Percentiles rank a stretch among this genome's conserved stretches.
phyloP scores from a whole-genome alignment of 148 eudicot genomes.

The Rhododendron molle region DNA sequence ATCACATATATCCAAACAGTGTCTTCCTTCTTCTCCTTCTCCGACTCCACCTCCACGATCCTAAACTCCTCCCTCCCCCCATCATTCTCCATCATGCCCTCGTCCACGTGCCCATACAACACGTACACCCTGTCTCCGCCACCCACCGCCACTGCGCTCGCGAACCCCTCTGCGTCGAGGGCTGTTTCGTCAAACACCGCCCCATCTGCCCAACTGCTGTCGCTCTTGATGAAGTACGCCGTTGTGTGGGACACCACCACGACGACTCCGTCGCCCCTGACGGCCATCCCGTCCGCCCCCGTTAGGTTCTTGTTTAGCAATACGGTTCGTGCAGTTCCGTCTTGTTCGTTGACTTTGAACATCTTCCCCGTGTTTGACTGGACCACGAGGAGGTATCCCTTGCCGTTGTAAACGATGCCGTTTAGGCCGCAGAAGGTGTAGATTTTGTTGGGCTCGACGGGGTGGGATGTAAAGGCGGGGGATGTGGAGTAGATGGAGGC shows the following conservation, averaged over 20 bases:
- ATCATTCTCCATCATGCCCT: constrained; percentile 57
- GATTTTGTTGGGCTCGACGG: constrained; percentile 28
- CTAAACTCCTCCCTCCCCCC: constrained; percentile 54
- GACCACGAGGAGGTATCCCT: constrained; percentile 60
- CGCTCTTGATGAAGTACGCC: constrained; percentile 62
- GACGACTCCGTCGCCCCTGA: constrained; percentile 60
- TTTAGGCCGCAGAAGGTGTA: constrained; percentile 55
- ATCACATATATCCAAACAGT: constrained; percentile 59
- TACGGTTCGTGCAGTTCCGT: constrained; percentile 55
- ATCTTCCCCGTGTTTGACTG: constrained; percentile 78
- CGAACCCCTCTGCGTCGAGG: constrained; percentile 56
- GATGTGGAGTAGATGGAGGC: constrained; percentile 58
- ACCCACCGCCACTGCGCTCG: constrained; percentile 56
- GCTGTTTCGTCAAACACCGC: constrained; percentile 72
- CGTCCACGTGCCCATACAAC: constrained; percentile 70
- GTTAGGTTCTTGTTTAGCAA: constrained; percentile 39
- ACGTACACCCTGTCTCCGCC: constrained; percentile 70
- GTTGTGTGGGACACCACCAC: constrained; percentile 45
- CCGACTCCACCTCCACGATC: constrained; percentile 54
- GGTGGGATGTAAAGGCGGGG: constrained; percentile 26
- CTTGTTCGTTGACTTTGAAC: constrained; percentile 57
- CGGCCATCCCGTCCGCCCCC: constrained; percentile 54
- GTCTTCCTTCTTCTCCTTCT: constrained; percentile 45
- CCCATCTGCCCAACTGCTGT: constrained; percentile 59
- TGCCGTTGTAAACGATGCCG: constrained; percentile 57